Percentiles rank a stretch among this genome's conserved stretches.
Conservation (phyloP, 495 filamentous ascomycete species). For the Penicillium mononematosum region DNA sequence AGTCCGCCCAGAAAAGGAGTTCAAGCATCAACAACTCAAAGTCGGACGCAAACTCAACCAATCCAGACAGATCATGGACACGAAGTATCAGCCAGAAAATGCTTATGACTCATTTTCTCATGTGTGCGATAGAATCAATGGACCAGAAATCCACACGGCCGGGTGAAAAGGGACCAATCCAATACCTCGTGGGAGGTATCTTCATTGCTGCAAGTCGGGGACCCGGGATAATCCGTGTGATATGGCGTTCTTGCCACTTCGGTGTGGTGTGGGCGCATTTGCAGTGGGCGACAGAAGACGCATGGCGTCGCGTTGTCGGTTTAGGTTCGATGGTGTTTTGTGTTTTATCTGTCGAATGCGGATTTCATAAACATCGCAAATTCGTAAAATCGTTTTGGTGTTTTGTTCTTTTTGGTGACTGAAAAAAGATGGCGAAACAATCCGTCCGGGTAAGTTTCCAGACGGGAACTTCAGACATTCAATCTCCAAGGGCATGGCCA, state of each 20-base stretch:
- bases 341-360: constrained; percentile 15
- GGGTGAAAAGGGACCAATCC: constrained; percentile 48
- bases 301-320: constrained; percentile 5
- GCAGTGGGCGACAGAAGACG: constrained; percentile 14
- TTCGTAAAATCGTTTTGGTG: constrained; percentile 12
- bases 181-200: constrained; percentile 27
- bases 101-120: constrained; percentile 27
- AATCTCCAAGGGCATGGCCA: constrained; percentile 28
- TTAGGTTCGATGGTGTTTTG: constrained; percentile 16
- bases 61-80: constrained; percentile 8
- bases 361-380: constrained; percentile 12
- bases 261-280: constrained; percentile 19
- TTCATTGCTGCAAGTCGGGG: constrained; percentile 52
- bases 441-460: not conserved
- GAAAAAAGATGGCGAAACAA: not conserved
- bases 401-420: constrained; percentile 11
- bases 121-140: constrained; percentile 20
- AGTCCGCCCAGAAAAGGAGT: constrained; percentile 29
- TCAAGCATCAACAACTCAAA: constrained; percentile 39
- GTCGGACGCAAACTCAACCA: constrained; percentile 44
- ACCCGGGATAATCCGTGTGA: constrained; percentile 36
- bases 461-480: constrained; percentile 7
- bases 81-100: constrained; percentile 2
- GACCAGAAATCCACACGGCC: constrained; percentile 38
- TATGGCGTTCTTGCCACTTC: constrained; percentile 30